Evolutionary conservation across 768 basidiomycete genomes (phyloP).

Genomic region (Boletus subparvulus): DNA sequence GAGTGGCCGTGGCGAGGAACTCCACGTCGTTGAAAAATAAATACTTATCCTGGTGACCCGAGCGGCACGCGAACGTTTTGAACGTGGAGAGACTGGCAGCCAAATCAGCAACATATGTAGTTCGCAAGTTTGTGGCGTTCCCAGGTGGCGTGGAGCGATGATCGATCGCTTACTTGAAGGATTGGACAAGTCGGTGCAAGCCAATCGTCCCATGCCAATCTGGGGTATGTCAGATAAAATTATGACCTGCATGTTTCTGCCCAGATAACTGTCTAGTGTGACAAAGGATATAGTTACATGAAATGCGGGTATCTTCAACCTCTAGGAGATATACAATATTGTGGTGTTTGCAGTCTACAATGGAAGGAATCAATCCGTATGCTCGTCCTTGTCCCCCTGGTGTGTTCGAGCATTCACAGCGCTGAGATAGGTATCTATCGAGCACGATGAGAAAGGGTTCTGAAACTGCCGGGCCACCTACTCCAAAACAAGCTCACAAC

Average conservation of each 20-base stretch:
- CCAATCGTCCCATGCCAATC: neutral
- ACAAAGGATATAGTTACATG: conserved; percentile 8
- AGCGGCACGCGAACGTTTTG: neutral
- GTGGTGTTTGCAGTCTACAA: neutral
- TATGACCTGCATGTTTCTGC: neutral
- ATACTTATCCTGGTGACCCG: neutral
- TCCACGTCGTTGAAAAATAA: no score
- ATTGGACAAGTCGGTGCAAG: neutral
- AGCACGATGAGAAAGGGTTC: neutral
- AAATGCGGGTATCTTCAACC: conserved; percentile 6
- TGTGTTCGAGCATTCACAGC: conserved; percentile 44
- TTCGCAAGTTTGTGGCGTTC: neutral
- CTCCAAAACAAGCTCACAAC: conserved; percentile 84
- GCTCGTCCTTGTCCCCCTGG: conserved; percentile 1
- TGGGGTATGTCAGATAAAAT: neutral
- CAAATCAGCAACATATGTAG: no score
- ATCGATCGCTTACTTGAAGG: neutral
- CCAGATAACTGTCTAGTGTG: neutral
- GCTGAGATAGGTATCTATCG: conserved; percentile 63
- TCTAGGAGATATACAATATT: conserved; percentile 13
- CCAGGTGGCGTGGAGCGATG: neutral
- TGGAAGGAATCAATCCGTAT: neutral
- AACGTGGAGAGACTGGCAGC: neutral
- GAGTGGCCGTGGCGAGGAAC: no score
- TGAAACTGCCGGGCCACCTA: conserved; percentile 37